Base-by-base conservation (phyloP, 1,284 basidiomycete species). In the Ustilago loliicola region DNA sequence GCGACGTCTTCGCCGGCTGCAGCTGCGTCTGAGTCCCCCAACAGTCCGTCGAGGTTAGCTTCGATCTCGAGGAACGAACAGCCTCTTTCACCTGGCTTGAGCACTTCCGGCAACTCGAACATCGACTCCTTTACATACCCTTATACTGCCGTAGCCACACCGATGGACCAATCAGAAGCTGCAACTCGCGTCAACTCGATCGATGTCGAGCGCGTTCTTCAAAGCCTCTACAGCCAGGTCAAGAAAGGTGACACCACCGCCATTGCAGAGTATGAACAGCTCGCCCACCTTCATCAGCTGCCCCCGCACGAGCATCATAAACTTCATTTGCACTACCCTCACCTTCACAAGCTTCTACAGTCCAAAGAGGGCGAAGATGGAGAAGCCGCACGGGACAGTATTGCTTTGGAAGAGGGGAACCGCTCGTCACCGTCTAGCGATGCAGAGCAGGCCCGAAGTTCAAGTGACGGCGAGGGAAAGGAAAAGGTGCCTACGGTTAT, bases 241-340 rank as follows among this genome's bases (percentile, higher is more conserved):
- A 66, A 68, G 32, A 60, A 73, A 29, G 71, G 71, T 19, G 65
- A 73, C 45, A 40, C 65, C 2, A 73, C 71, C 19, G 71, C 71
- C 53, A 67, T 73, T 27, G 71, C 71, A 13, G 71, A 73, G 36
- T 62, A 66, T 40, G 70, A 72, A 32, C 40, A 61, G 25, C 66
- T 67, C 15, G 71, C 65, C 8, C 65, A 73, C 29, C 58, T 73
- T 11, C 61, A 58, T 29, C 57, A 68, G 48, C 54, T 61, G 10
- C 61, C 71, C 42, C 48, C 61, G 11, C 53, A 54, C 25, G 36
- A 55, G 13, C 53, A 58, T 8, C 54, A 38, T 29, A 64, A 50
- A 15, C 50, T 55, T 10, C 67, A 61, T 56, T 21, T 42, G 42
- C 67, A 63, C 17, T 40, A 58, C 17, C 52, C 45, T 15, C 56